Evolutionary conservation across 1,284 basidiomycete genomes (phyloP), one percentile per base, ranked within the genome.

Genomic region (Sporisorium graminicola): DNA sequence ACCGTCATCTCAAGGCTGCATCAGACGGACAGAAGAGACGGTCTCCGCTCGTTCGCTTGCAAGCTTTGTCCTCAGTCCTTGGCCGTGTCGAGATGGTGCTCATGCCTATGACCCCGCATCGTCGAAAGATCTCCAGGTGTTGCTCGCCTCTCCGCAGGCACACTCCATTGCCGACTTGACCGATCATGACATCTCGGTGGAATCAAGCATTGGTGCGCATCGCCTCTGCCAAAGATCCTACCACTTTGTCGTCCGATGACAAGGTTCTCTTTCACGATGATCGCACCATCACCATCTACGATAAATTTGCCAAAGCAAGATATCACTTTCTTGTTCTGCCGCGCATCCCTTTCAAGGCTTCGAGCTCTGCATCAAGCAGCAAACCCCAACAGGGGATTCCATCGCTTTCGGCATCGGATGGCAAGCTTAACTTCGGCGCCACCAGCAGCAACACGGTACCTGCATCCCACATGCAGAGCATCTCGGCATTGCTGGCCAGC

Each of bases 231-330:
- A 56, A 59, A 9, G 67, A 75, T n/a, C 73, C 59, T 2, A 29
- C 46, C 1, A 13, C 47, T 1, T n/a, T 75, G 10, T 53, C 67
- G 2, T 44, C 69, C 3, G 65, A 72, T 0, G 89, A 90, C 0
- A 82, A 92, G 29, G 88, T 91, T 18, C 90, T 94, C 72, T 86
- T 88, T n/a, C 87, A 90, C 70, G 90, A 90, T 13, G 86, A 88
- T 2, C 87, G 87, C 56, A 90, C 91, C 0, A 79, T 95, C 44
- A 92, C 92, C 3, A 89, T 98, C 58, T 94, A 91, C 82, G 95
- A 98, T 87, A 90, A 88, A 20, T 97, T 89, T 84, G 93, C 93
- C 8, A 98, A 98, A 75, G 86, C 82, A 1, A 72, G 74, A 14
- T 79, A 72, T 51, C 78, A 80, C 56, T 80, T 78, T 53, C 69